Base-by-base conservation (phyloP, 371 early-diverging fungal species). In the Actinomortierella wolfii region DNA sequence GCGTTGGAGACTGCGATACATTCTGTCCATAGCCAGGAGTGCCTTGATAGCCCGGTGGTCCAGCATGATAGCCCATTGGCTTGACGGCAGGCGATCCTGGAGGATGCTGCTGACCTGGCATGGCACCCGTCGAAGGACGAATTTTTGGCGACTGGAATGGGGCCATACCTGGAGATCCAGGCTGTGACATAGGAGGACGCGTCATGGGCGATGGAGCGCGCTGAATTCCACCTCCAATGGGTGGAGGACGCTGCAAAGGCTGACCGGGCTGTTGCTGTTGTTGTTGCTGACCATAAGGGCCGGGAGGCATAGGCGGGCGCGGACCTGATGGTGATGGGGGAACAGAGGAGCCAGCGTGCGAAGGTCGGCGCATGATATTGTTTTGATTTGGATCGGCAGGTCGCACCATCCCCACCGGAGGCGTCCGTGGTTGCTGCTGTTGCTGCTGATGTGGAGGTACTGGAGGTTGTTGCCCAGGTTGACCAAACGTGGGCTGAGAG, bases 111-210 rank as follows among this genome's bases (percentile, higher is more conserved):
- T 28, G 24, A n/a, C 28, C 28, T 18, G 60, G 71, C 7, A 61
- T 61, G 9, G 60, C 65, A 28, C 50, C 56, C 20, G 43, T 34
- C 17, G 65, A 64, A 11, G 61, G 61, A 40, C 61, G 74, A 54
- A 67, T 59, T 54, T 62, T 67, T 0, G 74, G 74, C 9, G 74
- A 73, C 47, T 50, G 67, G 53, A 56, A 73, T 2, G 74, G 67
- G 41, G 62, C 46, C 63, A 66, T 66, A 25, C 56, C 67, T 1
- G 74, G 74, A 1, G 74, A 73, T 25, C 74, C 74, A 9, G 67
- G 67, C 45, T 56, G 63, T 17, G 65, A 54, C 47, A 66, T 39
- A 29, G 61, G n/a, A 15, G 71, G 74, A 11, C 74, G 67, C 54
- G 67, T 66, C 74, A 67, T 66, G 5, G 67, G 67, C 25, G 74